phyloP scores from a whole-genome alignment of 1,139 yeast species.

The Saccharomyces hybrid region DNA sequence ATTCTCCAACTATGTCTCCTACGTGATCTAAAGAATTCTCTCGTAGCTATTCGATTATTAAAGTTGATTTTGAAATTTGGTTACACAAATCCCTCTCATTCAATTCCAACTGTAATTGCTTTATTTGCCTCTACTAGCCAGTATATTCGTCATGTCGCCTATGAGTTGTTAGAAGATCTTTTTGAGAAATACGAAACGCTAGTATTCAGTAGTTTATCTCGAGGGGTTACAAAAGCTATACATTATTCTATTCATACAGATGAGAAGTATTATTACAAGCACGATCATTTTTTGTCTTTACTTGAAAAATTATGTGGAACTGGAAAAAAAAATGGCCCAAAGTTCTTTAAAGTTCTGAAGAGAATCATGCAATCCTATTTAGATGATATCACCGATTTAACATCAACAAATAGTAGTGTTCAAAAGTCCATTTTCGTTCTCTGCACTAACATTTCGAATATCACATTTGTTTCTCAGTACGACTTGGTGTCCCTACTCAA shows the following conservation, averaged over 20 bases:
- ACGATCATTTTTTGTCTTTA: constrained; percentile 16
- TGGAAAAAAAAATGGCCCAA: constrained; percentile 16
- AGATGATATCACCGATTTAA: constrained; percentile 7
- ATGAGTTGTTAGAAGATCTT: constrained; percentile 46
- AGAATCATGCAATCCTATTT: constrained; percentile 14
- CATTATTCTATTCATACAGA: constrained; percentile 33
- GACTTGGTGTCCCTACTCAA: constrained; percentile 19
- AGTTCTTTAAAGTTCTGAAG: constrained; percentile 14
- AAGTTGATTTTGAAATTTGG: constrained; percentile 55
- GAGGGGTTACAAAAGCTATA: constrained; percentile 55
- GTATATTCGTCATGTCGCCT: constrained; percentile 43
- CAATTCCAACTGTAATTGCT: constrained; percentile 65
- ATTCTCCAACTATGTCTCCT: constrained; percentile 45
- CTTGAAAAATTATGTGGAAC: constrained; percentile 12
- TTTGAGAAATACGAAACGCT: constrained; percentile 64
- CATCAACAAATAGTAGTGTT: background rate
- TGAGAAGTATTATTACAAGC: constrained; percentile 19
- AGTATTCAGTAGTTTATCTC: constrained; percentile 55
- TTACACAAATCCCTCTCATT: constrained; percentile 63
- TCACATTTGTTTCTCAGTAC: constrained; percentile 17
- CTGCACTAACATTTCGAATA: constrained; percentile 16
- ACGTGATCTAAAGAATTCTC: constrained; percentile 41
- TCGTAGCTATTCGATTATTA: constrained; percentile 47
- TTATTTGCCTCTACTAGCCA: constrained; percentile 48
- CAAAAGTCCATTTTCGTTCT: constrained; percentile 16